These are phyloP conservation scores for Austroboletus niveus DNA, from an alignment of 1,284 basidiomycete genomes.

Conservation along the genomic window DNA sequence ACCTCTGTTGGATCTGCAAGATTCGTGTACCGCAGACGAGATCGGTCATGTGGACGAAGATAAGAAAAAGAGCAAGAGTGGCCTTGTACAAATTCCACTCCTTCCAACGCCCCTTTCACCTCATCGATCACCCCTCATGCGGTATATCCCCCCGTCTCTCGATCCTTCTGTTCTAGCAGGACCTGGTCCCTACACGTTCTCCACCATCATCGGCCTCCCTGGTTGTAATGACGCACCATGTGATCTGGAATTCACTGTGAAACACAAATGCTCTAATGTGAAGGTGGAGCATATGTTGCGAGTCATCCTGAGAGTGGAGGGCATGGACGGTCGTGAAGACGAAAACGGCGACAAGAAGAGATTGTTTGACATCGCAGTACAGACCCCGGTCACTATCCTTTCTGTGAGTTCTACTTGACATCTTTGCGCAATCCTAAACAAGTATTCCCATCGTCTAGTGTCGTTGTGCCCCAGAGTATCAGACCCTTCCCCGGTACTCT, in stretches of 20 bases:
- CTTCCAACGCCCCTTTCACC: constrained; percentile 40
- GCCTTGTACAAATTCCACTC: constrained; percentile 59
- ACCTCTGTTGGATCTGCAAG: constrained; percentile 20
- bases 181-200: constrained; percentile 70
- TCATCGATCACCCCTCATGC: constrained; percentile 27
- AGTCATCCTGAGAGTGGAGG: constrained; percentile 81
- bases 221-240: constrained; percentile 39
- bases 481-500: constrained; percentile 71
- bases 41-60: constrained; percentile 73
- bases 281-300: constrained; percentile 79
- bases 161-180: constrained; percentile 58
- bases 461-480: constrained; percentile 78
- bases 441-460: constrained; percentile 40
- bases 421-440: background rate
- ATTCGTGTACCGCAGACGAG: constrained; percentile 16
- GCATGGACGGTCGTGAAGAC: constrained; percentile 29
- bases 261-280: constrained; percentile 79
- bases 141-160: constrained; percentile 9
- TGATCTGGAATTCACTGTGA: constrained; percentile 74
- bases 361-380: constrained; percentile 90
- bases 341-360: constrained; percentile 57
- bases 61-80: constrained; percentile 19
- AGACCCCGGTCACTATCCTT: constrained; percentile 77
- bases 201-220: constrained; percentile 55
- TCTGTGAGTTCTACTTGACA: constrained; percentile 47